phyloP scores from a whole-genome alignment of 192 early-diverging fungal genomes.

The Backusella morwellensis region DNA sequence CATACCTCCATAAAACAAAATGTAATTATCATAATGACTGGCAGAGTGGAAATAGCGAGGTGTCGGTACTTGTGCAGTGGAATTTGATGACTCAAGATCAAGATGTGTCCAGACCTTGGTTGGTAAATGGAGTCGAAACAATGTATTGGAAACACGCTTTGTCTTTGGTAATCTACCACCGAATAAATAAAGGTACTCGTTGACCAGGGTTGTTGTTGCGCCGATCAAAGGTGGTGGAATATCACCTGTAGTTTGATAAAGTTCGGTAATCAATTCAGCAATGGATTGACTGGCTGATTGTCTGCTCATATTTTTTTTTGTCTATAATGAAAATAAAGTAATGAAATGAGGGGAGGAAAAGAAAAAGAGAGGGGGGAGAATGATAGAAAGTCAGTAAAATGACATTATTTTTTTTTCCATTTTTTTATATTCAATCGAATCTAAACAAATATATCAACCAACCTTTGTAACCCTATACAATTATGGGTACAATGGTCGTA shows the following conservation, averaged over 20 bases:
- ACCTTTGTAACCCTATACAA: background rate
- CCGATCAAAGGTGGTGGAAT: constrained; percentile 77
- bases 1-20: constrained; percentile 80
- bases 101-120: constrained; percentile 56
- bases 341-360: background rate
- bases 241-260: constrained; percentile 58
- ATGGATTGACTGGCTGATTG: constrained; percentile 11
- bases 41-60: constrained; percentile 77
- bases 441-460: background rate
- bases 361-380: background rate
- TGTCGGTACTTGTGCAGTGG: constrained; percentile 31
- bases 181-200: constrained; percentile 66
- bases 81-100: background rate
- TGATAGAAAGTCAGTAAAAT: background rate
- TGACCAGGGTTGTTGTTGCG: constrained; percentile 65
- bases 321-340: background rate
- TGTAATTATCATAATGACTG: constrained; percentile 53
- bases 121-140: constrained; percentile 62
- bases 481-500: background rate
- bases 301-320: background rate
- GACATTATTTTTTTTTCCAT: background rate
- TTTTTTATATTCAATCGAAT: background rate
- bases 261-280: constrained; percentile 23
- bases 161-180: constrained; percentile 67
- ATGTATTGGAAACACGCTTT: constrained; percentile 66